Evolutionary conservation across 441 rosid species (phyloP).

Genomic region (Breynia disticha): DNA sequence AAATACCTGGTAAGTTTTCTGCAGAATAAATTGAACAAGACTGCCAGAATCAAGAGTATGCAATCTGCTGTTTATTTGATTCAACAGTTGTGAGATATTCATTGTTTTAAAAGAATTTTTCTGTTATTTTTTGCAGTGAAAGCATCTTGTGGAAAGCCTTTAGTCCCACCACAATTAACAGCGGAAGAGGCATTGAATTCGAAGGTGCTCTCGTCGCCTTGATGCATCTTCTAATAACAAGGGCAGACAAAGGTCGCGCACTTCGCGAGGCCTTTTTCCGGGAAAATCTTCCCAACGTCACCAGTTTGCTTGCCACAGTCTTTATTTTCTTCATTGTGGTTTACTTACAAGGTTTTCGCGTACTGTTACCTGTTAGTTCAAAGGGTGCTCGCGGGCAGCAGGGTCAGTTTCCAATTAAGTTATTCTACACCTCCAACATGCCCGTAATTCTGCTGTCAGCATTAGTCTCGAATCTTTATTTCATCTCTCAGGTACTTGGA

Average conservation of each 20-base stretch:
- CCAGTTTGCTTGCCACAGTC: conserved; percentile 58
- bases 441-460: conserved; percentile 82
- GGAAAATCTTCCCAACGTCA: conserved; percentile 89
- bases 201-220: conserved; percentile 91
- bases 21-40: not conserved
- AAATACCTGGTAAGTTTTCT: conserved; percentile 57
- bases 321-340: conserved; percentile 48
- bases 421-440: conserved; percentile 71
- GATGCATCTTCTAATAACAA: conserved; percentile 71
- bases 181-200: conserved; percentile 89
- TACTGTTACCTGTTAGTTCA: conserved; percentile 63
- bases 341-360: conserved; percentile 80
- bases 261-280: conserved; percentile 86
- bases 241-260: conserved; percentile 68
- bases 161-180: conserved; percentile 86
- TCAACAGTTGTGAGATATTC: too few relatives aligned
- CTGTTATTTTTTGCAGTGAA: conserved; percentile 37
- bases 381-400: conserved; percentile 76
- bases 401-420: conserved; percentile 81
- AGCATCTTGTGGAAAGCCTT: conserved; percentile 91
- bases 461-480: conserved; percentile 77
- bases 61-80: too few relatives aligned
- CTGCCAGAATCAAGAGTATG: too few relatives aligned
- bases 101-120: not conserved
- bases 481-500: conserved; percentile 71